Conservation (phyloP, 768 basidiomycete species). For the Leucosporidium scottii region DNA sequence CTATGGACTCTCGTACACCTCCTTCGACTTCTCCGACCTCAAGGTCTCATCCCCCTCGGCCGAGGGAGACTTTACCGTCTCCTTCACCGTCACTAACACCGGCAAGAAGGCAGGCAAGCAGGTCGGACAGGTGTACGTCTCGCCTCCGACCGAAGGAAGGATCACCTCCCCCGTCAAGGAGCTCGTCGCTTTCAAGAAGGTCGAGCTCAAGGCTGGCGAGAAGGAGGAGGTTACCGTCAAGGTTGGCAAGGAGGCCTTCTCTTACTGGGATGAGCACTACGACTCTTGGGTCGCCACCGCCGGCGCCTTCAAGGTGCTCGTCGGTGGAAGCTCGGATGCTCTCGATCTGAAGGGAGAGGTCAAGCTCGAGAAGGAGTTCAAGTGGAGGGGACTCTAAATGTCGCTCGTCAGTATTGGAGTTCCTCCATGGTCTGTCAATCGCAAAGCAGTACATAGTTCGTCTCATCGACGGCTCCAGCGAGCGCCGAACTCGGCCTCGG, state of each 20-base stretch:
- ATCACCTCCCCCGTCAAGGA: constrained; percentile 56
- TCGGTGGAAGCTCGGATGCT: constrained; percentile 41
- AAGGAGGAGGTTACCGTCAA: constrained; percentile 46
- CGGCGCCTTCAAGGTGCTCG: constrained; percentile 51
- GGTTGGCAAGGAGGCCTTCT: constrained; percentile 58
- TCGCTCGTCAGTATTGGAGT: too few relatives aligned
- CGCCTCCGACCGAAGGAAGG: constrained; percentile 42
- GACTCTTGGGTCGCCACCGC: constrained; percentile 49
- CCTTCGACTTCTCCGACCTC: constrained; percentile 55
- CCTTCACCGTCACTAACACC: constrained; percentile 57
- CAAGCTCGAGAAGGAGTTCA: too few relatives aligned
- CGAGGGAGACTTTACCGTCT: constrained; percentile 44
- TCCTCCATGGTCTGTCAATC: too few relatives aligned
- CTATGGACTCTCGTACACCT: constrained; percentile 68
- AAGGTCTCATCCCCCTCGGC: constrained; percentile 37
- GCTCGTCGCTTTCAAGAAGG: constrained; percentile 60
- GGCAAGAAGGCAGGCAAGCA: constrained; percentile 58
- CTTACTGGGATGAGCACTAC: constrained; percentile 25
- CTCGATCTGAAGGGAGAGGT: too few relatives aligned
- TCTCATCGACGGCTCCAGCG: too few relatives aligned
- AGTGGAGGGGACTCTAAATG: too few relatives aligned
- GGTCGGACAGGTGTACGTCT: constrained; percentile 64
- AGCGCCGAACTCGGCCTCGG: too few relatives aligned
- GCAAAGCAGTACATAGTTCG: too few relatives aligned
- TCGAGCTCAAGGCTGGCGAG: constrained; percentile 51